phyloP scores from a whole-genome alignment of 2,329 filamentous ascomycete genomes.

The Fusarium penzigii region DNA sequence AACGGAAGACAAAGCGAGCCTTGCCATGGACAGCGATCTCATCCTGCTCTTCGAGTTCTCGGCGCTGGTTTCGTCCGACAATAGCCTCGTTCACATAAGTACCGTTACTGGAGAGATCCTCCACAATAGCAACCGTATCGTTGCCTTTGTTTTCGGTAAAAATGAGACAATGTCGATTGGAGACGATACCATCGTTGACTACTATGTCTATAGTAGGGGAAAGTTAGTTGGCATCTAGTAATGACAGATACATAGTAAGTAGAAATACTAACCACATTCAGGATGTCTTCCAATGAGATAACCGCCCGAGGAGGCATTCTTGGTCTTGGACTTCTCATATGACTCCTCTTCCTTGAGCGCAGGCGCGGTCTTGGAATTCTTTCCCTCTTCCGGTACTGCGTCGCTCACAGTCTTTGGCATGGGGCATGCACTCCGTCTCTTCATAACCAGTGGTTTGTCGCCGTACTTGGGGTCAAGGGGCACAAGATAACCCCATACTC shows the following conservation, averaged over 20 bases:
- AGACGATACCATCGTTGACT: conserved; percentile 77
- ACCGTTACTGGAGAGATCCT: conserved; percentile 94
- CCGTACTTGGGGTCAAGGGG: conserved; percentile 72
- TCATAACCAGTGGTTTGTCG: conserved; percentile 69
- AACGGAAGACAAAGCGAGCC: conserved; percentile 87
- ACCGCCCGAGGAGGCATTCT: conserved; percentile 70
- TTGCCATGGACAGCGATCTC: conserved; percentile 86
- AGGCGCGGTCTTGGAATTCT: conserved; percentile 47
- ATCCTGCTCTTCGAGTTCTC: conserved; percentile 85
- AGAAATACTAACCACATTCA: conserved; percentile 73
- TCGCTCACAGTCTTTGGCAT: conserved; percentile 48
- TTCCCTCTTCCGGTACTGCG: conserved; percentile 38
- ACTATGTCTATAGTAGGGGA: conserved; percentile 56
- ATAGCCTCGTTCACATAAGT: conserved; percentile 94
- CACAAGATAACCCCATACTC: conserved; percentile 94
- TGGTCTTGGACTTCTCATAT: conserved; percentile 63
- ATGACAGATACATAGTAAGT: neutral
- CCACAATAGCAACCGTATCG: conserved; percentile 71
- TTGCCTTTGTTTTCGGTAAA: conserved; percentile 62
- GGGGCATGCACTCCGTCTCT: conserved; percentile 71
- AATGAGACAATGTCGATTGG: conserved; percentile 78
- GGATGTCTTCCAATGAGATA: conserved; percentile 91
- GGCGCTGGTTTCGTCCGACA: conserved; percentile 86
- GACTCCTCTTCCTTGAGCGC: conserved; percentile 56
- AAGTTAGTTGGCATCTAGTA: conserved; percentile 7